Percentiles rank a stretch among this genome's conserved stretches.
Conservation (phyloP, 345 rosid genomes). For the Populus nigra region DNA sequence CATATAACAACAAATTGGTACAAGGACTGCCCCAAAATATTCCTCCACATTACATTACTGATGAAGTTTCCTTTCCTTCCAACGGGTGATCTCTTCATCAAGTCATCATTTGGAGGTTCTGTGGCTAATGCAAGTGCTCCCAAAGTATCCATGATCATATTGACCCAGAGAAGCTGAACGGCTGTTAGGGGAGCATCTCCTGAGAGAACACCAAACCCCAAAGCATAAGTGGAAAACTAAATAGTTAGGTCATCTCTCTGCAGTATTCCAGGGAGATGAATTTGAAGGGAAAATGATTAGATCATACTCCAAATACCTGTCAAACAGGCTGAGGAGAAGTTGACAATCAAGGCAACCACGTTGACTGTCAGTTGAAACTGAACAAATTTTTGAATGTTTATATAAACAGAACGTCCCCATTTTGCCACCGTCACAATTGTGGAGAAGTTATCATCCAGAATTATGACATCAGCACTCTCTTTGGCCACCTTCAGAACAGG, state of each 20-base stretch:
- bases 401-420: constrained; percentile 39
- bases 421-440: constrained; percentile 33
- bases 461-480: constrained; percentile 39
- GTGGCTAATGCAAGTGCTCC: constrained; percentile 35
- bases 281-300: constrained; percentile 3
- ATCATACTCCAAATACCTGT: constrained; percentile 50
- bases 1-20: constrained; percentile 43
- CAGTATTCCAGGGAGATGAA: constrained; percentile 1
- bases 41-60: constrained; percentile 95
- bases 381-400: constrained; percentile 35
- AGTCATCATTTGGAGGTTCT: constrained; percentile 33
- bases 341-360: constrained; percentile 32
- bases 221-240: not conserved
- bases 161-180: constrained; percentile 38
- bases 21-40: constrained; percentile 81
- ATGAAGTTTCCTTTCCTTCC: constrained; percentile 61
- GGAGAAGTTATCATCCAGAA: constrained; percentile 36
- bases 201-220: constrained; percentile 26
- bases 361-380: constrained; percentile 37
- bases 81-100: constrained; percentile 35
- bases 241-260: not conserved
- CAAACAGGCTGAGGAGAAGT: constrained; percentile 72
- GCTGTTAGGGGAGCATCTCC: constrained; percentile 39
- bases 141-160: constrained; percentile 37
- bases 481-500: constrained; percentile 27